Conservation (phyloP, 2,329 filamentous ascomycete species). For the Trichoderma cornu-damae region DNA sequence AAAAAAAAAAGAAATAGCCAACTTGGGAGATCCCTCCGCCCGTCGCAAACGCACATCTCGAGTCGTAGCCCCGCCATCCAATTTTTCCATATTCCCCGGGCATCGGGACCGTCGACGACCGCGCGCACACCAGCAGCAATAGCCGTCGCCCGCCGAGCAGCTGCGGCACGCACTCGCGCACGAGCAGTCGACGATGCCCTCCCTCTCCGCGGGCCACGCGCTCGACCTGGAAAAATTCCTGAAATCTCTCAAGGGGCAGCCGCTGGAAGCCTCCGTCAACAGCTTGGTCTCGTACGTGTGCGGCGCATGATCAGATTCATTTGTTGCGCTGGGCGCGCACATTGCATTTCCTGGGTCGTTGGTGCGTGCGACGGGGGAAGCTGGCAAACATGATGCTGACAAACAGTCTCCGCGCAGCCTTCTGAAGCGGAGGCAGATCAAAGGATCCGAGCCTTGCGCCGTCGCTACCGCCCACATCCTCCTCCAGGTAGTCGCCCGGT, state of each 20-base stretch:
- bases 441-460: conserved; percentile 80
- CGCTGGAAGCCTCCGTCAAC: conserved; percentile 78
- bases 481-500: conserved; percentile 76
- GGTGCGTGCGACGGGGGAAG: no score
- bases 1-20: no score
- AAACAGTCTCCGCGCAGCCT: conserved; percentile 49
- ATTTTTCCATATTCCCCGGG: not conserved
- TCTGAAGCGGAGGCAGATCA: conserved; percentile 85
- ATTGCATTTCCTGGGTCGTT: no score
- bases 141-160: not conserved
- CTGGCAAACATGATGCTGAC: conserved; percentile 6
- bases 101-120: conserved; percentile 9
- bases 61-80: not conserved
- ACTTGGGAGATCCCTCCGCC: not conserved
- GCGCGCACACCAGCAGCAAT: not conserved
- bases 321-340: conserved; percentile 1
- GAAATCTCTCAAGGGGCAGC: conserved; percentile 68
- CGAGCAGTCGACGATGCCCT: conserved; percentile 34
- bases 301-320: conserved; percentile 13
- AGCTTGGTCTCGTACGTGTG: conserved; percentile 68
- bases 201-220: conserved; percentile 42
- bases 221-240: conserved; percentile 75
- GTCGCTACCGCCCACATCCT: conserved; percentile 87
- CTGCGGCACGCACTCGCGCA: conserved; percentile 11
- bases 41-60: conserved; percentile 17